Evolutionary conservation across 352 stramenopile species (phyloP).

Genomic region (Peronospora destructor): DNA sequence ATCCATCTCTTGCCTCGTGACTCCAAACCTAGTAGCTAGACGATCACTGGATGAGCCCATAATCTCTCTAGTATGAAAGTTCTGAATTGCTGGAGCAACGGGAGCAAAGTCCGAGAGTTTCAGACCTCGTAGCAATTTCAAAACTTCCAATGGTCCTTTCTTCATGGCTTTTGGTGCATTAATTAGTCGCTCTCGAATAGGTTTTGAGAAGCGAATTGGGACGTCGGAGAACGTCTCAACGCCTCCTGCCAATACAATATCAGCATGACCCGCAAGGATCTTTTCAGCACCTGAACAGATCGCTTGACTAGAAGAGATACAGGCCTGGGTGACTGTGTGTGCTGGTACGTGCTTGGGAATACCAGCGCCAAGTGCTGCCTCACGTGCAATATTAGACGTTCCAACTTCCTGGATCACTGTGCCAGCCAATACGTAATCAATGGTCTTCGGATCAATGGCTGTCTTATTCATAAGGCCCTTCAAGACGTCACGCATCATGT

Average conservation of each 20-base stretch:
- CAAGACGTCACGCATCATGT: constrained; percentile 94
- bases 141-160: constrained; percentile 82
- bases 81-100: constrained; percentile 96
- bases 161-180: constrained; percentile 92
- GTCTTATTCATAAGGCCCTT: constrained; percentile 94
- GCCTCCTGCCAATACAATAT: constrained; percentile 94
- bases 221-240: constrained; percentile 97
- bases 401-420: constrained; percentile 96
- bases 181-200: constrained; percentile 76
- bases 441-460: constrained; percentile 89
- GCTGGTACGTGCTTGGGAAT: constrained; percentile 91
- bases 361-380: constrained; percentile 93
- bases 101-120: constrained; percentile 87
- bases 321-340: constrained; percentile 95
- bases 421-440: constrained; percentile 95
- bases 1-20: constrained; percentile 94
- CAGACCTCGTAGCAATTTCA: constrained; percentile 92
- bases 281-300: constrained; percentile 92
- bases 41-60: constrained; percentile 97
- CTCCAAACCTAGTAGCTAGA: constrained; percentile 89
- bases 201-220: constrained; percentile 93
- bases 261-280: constrained; percentile 92
- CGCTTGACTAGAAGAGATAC: constrained; percentile 94
- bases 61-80: constrained; percentile 98
- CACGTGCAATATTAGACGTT: constrained; percentile 97